These are phyloP conservation scores for Monilinia aucupariae DNA, from an alignment of 2,329 filamentous ascomycete genomes.

Conservation along the genomic window DNA sequence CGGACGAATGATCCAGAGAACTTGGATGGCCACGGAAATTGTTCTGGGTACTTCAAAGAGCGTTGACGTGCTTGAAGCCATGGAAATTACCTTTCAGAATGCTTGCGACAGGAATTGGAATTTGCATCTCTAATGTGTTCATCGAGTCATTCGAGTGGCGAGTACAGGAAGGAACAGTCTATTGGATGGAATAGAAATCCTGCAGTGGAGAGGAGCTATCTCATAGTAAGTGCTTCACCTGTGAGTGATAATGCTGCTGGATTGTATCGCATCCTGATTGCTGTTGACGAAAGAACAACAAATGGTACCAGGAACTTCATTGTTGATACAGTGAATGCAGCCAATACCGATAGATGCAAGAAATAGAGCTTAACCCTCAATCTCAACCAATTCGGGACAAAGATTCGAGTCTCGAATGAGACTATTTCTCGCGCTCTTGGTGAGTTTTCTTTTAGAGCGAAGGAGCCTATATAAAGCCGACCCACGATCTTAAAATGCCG, in stretches of 20 bases:
- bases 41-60: neutral
- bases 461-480: constrained; percentile 42
- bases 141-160: neutral
- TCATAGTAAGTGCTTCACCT: constrained; percentile 17
- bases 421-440: constrained; percentile 37
- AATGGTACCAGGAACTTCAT: constrained; percentile 27
- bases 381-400: constrained; percentile 36
- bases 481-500: constrained; percentile 34
- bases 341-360: constrained; percentile 20
- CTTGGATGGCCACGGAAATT: neutral
- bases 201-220: neutral
- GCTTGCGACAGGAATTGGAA: neutral
- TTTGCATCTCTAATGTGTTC: neutral
- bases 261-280: constrained; percentile 29
- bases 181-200: neutral
- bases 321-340: constrained; percentile 25
- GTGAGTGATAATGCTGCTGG: constrained; percentile 25
- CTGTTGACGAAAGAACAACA: constrained; percentile 22
- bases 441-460: constrained; percentile 39
- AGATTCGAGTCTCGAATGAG: constrained; percentile 29
- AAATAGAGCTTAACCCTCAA: constrained; percentile 17
- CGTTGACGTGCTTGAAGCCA: neutral
- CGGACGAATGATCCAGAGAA: neutral
- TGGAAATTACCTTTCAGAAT: neutral
- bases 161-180: neutral